Evolutionary conservation across 1,284 basidiomycete species (phyloP).

Genomic region (Puccinia triticina): DNA sequence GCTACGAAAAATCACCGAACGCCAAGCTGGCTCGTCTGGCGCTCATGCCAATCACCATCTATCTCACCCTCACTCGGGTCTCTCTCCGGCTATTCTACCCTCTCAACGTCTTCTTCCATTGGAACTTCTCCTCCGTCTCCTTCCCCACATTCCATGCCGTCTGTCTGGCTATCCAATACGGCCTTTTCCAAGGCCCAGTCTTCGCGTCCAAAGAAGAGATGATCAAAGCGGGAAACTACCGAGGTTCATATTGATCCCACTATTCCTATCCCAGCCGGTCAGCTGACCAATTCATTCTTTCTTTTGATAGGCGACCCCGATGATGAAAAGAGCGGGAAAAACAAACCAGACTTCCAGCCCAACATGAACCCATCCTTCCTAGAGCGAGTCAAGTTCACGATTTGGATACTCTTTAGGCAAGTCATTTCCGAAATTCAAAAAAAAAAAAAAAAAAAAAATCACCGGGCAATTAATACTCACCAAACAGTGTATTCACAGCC

Average conservation of each 20-base stretch:
- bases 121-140: slow-evolving; percentile 38
- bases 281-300: neutral
- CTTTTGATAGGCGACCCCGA: slow-evolving; percentile 1
- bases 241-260: neutral
- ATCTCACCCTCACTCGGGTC: slow-evolving; percentile 19
- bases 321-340: neutral
- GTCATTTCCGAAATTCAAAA: neutral
- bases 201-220: slow-evolving; percentile 22
- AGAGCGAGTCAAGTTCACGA: slow-evolving; percentile 41
- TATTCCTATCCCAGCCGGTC: neutral
- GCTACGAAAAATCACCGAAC: slow-evolving; percentile 8
- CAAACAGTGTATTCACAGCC: slow-evolving; percentile 16
- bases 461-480: too few relatives aligned
- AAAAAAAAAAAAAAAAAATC: too few relatives aligned
- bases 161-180: slow-evolving; percentile 46
- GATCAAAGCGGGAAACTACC: slow-evolving; percentile 25
- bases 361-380: slow-evolving; percentile 23
- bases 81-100: slow-evolving; percentile 30
- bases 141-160: slow-evolving; percentile 48
- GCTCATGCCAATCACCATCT: slow-evolving; percentile 46
- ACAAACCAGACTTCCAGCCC: neutral
- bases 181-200: slow-evolving; percentile 15
- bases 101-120: slow-evolving; percentile 46
- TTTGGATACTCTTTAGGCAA: slow-evolving; percentile 45
- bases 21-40: slow-evolving; percentile 11